Evolutionary conservation across 2,329 filamentous ascomycete species (phyloP).

Genomic region (Trichoderma koningiopsis): DNA sequence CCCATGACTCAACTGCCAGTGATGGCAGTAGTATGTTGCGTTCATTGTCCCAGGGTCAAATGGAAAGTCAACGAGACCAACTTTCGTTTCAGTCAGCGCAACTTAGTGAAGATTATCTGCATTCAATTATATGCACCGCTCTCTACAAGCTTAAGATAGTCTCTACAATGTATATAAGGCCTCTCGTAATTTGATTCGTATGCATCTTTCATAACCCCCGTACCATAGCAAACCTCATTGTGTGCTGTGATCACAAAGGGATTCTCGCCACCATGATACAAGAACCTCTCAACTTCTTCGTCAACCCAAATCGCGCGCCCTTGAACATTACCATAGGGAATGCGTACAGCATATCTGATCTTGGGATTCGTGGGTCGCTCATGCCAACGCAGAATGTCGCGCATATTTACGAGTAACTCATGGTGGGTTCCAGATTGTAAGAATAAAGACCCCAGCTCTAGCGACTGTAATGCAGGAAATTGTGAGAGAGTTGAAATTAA

Average conservation of each 20-base stretch:
- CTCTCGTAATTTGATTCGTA: not conserved
- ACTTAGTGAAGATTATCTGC: not conserved
- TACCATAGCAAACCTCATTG: not conserved
- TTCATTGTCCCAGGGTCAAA: not conserved
- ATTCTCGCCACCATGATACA: not conserved
- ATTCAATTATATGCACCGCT: not conserved
- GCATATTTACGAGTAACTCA: not conserved
- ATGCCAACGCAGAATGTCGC: not conserved
- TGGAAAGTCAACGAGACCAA: not conserved
- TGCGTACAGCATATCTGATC: not conserved
- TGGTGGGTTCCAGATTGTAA: not conserved
- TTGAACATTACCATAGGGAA: not conserved
- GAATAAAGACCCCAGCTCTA: not conserved
- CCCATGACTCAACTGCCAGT: not conserved
- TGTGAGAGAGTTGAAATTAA: not conserved
- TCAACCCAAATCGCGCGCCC: conserved; percentile 8
- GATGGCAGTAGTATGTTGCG: not conserved
- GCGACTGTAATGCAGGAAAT: not conserved
- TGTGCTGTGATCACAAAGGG: not conserved
- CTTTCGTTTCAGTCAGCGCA: no score
- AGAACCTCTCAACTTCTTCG: not conserved
- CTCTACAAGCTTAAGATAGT: not conserved
- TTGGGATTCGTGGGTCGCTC: not conserved
- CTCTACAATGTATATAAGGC: not conserved
- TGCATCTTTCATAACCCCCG: not conserved